Evolutionary conservation across 2,329 filamentous ascomycete genomes (phyloP), one percentile per base, ranked within the genome.

Genomic region (Ophiocordyceps camponoti-leonardi): DNA sequence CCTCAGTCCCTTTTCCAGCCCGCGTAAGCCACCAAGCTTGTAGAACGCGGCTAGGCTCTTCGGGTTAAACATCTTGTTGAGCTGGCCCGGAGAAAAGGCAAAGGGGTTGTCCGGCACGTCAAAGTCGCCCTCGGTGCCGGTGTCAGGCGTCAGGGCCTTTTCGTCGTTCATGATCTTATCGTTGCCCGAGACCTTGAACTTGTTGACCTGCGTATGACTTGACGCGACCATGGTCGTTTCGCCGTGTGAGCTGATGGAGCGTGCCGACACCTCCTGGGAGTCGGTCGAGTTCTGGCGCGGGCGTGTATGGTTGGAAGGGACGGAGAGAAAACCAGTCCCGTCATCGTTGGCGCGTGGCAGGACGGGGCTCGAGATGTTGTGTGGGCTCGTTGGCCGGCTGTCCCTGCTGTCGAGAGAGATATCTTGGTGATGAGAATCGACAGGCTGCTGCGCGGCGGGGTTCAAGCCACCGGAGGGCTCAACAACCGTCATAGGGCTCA

Each of bases 51-150:
- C 69, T 47, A 94, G 64, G 49, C 79, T 93, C 67, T 94, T 94
- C 4, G 88, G 88, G 58, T 93, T 92, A 49, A 90, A 77, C 65
- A 94, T 74, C 62, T 94, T 94, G 54, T 79, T 81, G 50, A 95
- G 69, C 56, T 93, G 81, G 14, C 88, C 87, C 3, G 83, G 83
- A 2, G 79, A 77, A 58, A 86, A 94, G 16, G 86, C 87, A 56
- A 94, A 94, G 0, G 82, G 81, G 58, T 92, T 94, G 58, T 86
- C 70, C 6, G 81, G 72, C 12, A 90, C 79, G 14, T 75, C 54
- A 54, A 93, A 94, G 50, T 90, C 84, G 18, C 66, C 69, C 58
- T 88, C 83, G 45, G 79, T 83, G 7, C 84, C 83, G 35, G 77
- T 72, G 57, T 93, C 86, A 0, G 86, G 83, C 44, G 71, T 77